Evolutionary conservation across 768 basidiomycete species (phyloP), one percentile per base, ranked within the genome.

Genomic region (Russula olivacea): DNA sequence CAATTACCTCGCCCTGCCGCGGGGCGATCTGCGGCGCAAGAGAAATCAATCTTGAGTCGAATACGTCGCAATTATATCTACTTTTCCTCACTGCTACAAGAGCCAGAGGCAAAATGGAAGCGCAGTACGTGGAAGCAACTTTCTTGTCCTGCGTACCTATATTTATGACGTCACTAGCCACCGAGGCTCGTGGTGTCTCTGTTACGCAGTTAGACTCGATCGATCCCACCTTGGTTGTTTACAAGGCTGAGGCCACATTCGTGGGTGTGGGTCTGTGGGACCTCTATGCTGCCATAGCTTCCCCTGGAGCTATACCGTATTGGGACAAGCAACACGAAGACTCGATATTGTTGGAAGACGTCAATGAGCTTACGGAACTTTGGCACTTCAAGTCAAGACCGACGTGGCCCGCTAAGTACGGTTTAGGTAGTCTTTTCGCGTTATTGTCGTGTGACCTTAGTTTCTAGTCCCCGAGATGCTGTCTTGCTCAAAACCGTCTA

Each of bases 71-170:
- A 91, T 72, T 99, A 99, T 70, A 98, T 98, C 58, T 98, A 98
- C 74, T 98, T 99, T 73, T 95, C 95, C 1, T 97, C 95, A 0
- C 77, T 99, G 53, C 75, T 99, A 54, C 97, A 98, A 74, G 96
- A 98, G 70, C 97, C 97, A 0, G 94, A 98, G 73, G 93, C 93
- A 3, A 99, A 99, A 74, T 99, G 96, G 96, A 86, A 86, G 71
- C 80, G 87, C 70, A 91, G 90, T 92, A 73, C 69, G 87, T 76
- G 23, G 32, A 63, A 63, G n/a, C 67, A 45, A 43, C 61, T 57
- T 66, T 55, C 66, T 54, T 38, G 40, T 50, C 34, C 19, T 21
- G 12, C 32, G 64, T 15, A 54, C 45, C 43, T 51, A 15, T 62
- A 45, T 64, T 59, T 2, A 58, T 60, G 49, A 64, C 53, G 65